Evolutionary conservation across 768 basidiomycete genomes (phyloP), one percentile per base, ranked within the genome.

Genomic region (Dioszegia hungarica): DNA sequence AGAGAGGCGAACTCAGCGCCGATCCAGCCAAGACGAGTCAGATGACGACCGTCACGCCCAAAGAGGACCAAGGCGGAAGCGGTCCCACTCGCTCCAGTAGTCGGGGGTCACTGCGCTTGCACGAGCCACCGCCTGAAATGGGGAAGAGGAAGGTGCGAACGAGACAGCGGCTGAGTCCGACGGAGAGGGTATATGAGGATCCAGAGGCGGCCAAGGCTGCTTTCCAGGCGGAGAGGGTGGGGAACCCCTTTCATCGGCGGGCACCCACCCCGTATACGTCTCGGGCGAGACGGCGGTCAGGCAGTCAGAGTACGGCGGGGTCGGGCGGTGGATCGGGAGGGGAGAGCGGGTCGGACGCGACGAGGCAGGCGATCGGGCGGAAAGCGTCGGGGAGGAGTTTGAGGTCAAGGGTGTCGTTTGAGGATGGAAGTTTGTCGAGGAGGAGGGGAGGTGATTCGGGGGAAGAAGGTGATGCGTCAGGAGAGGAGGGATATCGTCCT

Each of bases 201-300:
- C 62, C 62, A 0, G 64, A 66, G 27, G 45, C 51, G 22, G 70
- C 70, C 19, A 59, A 61, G 37, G 37, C 59, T 19, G 67, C 64
- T 12, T 61, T 72, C 24, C 27, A 53, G 38, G 59, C 61, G 5
- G 64, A 68, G 39, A 31, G 70, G 44, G 57, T 52, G 2, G 29
- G 27, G 2, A 61, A 61, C 14, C 40, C 56, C 4, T 19, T 29
- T 3, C 64, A 62, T 54, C 61, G 61, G 38, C 37, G 70, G 45
- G 62, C 57, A 12, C 70, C 70, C 15, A 72, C 66, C 0, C 70
- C 70, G 1, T 57, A 64, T 55, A 57, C 57, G 5, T 61, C 60
- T 41, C 24, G 56, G 4, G 36, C 56, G 5, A 24, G 41, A 9
- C 38, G 52, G 19, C 33, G 39, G 19, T 48, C 47, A 33, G 49